Conservation (phyloP, 2,329 filamentous ascomycete species). For the Neonectria coccinea region DNA sequence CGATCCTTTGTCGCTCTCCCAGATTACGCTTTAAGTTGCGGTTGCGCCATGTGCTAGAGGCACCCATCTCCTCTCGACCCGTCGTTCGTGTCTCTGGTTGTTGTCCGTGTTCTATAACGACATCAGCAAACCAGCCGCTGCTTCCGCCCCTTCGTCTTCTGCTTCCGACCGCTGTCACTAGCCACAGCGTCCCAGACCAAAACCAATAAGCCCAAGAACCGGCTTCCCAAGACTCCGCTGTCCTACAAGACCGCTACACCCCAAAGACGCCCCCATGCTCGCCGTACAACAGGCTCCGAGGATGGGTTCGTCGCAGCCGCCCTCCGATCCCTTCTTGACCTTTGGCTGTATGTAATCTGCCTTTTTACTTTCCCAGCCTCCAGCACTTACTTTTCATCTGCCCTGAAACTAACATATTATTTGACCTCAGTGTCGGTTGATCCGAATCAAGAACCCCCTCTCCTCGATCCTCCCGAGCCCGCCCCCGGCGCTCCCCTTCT, state of each 20-base stretch:
- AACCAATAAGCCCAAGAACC: conserved; percentile 16
- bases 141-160: not conserved
- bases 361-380: not conserved
- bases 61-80: conserved; percentile 2
- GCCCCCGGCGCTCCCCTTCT: conserved; percentile 74
- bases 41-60: conserved; percentile 24
- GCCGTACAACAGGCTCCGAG: conserved; percentile 64
- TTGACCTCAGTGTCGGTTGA: conserved; percentile 59
- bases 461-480: conserved; percentile 69
- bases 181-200: conserved; percentile 5
- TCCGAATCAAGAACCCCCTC: conserved; percentile 58
- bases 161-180: not conserved
- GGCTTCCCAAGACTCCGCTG: conserved; percentile 18
- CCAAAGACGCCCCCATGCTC: conserved; percentile 65
- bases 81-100: conserved; percentile 5
- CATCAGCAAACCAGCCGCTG: conserved; percentile 1
- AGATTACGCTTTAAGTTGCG: not conserved
- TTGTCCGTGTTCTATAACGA: conserved; percentile 15
- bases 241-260: conserved; percentile 25
- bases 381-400: conserved; percentile 4
- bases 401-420: conserved; percentile 44
- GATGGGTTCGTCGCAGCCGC: conserved; percentile 70
- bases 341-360: conserved; percentile 73
- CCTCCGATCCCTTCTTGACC: conserved; percentile 65
- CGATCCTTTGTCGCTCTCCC: conserved; percentile 8